Percentiles rank a stretch among this genome's conserved stretches.
Conservation (phyloP, 2,329 filamentous ascomycete genomes). For the Sporothrix dimorphospora region DNA sequence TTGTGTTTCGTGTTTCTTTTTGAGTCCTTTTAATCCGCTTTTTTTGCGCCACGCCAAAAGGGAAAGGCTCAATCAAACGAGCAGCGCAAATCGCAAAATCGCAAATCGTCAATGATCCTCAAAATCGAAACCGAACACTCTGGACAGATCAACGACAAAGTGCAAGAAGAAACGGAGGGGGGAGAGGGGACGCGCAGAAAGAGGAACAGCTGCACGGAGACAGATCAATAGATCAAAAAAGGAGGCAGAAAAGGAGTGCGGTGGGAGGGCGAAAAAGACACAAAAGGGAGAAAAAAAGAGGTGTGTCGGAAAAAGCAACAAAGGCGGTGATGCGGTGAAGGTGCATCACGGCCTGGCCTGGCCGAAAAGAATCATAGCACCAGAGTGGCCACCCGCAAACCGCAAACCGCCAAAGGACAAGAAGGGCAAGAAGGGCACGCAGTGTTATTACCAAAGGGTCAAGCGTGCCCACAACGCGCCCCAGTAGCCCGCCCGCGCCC, state of each 20-base stretch:
- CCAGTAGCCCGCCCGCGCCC: neutral
- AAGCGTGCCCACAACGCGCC: slow-evolving; percentile 23
- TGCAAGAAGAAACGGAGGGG: slow-evolving; percentile 5
- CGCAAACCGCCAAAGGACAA: neutral
- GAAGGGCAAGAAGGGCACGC: neutral
- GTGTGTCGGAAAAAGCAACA: slow-evolving; percentile 17
- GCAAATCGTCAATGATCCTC: neutral
- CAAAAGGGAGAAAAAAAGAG: neutral
- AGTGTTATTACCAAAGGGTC: slow-evolving; percentile 25
- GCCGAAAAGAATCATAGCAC: neutral
- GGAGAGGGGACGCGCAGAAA: slow-evolving; percentile 20
- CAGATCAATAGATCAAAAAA: neutral
- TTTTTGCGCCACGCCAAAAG: slow-evolving; percentile 4
- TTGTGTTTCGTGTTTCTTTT: slow-evolving; percentile 10
- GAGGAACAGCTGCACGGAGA: neutral
- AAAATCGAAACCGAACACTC: neutral
- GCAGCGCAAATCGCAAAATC: slow-evolving; percentile 12
- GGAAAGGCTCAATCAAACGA: slow-evolving; percentile 5
- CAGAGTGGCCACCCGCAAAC: slow-evolving; percentile 12
- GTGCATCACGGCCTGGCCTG: neutral
- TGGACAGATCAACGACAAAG: neutral
- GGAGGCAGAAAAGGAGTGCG: neutral
- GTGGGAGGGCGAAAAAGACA: neutral
- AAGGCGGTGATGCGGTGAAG: slow-evolving; percentile 24
- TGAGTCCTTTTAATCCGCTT: neutral